These are phyloP conservation scores for Suillus clintonianus DNA, from an alignment of 768 basidiomycete genomes.

Conservation along the genomic window DNA sequence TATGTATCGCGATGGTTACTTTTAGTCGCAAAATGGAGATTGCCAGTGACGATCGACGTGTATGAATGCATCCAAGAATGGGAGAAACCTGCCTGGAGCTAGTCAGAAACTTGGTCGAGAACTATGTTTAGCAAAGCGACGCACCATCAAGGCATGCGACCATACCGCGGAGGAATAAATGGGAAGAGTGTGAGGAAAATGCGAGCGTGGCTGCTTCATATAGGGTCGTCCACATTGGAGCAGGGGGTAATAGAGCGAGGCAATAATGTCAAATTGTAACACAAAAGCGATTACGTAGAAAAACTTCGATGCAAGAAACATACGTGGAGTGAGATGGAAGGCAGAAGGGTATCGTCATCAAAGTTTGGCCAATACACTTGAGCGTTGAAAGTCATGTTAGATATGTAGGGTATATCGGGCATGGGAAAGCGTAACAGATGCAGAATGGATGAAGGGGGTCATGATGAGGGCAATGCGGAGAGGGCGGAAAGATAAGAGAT, in stretches of 20 bases:
- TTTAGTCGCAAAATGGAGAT: slow-evolving; percentile 5
- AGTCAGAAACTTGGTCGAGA: neutral
- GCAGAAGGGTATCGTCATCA: slow-evolving; percentile 3
- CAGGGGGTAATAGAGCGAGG: neutral
- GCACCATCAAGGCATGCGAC: slow-evolving; percentile 1
- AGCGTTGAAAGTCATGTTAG: slow-evolving; percentile 1
- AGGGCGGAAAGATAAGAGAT: slow-evolving; percentile 3
- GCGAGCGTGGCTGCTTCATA: neutral
- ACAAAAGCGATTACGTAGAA: neutral
- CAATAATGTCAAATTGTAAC: slow-evolving; percentile 1
- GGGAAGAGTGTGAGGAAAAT: neutral
- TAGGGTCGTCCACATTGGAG: too few species aligned
- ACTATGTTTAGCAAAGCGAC: neutral
- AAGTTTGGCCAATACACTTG: slow-evolving; percentile 2
- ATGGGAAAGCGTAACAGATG: slow-evolving; percentile 30
- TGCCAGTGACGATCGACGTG: neutral
- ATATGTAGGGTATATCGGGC: slow-evolving; percentile 3
- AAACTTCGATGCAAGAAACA: neutral
- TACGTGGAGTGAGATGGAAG: neutral
- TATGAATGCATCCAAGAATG: slow-evolving; percentile 1
- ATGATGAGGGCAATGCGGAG: slow-evolving; percentile 16
- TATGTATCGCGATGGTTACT: slow-evolving; percentile 11
- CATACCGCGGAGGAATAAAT: neutral
- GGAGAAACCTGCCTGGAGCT: neutral
- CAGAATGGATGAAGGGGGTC: slow-evolving; percentile 32